Base-by-base conservation (phyloP, 495 filamentous ascomycete species). In the Daldinia concentrica region DNA sequence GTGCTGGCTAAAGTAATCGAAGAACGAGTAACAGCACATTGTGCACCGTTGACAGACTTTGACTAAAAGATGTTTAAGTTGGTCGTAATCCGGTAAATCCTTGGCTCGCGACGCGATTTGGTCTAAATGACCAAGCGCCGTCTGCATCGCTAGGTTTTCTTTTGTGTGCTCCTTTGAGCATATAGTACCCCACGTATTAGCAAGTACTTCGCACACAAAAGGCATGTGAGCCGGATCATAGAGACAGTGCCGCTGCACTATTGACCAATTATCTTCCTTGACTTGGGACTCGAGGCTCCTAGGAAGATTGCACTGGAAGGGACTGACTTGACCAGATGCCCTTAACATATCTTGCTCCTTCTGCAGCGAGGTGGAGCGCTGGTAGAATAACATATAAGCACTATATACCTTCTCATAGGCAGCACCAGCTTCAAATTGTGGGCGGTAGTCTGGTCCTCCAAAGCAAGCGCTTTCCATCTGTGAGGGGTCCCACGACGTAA, bases 381-480 rank as follows among this genome's bases (percentile, higher is more conserved):
- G 91, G 75, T 98, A 99, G 80, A 99, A 98, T 41, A 99, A 85
- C 93, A 98, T 97, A 74, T 99, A 99, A 17, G 94, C 95, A 79
- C 91, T 96, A 82, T 90, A 94, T 7, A 84, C 83, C 76, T 95
- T 97, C 59, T 88, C 86, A 59, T 73, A 86, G 68, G 74, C 79
- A 74, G 76, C 74, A 56, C 71, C 86, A 80, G 66, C 80, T 71
- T 81, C 83, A 58, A 77, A 85, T 58, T 79, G 81, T 5, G 71
- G 39, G 30, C 84, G 81, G 54, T 87, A 87, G 64, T 86, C 88
- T 15, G 79, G 73, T 5, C 95, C 95, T 45, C 95, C 95, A 79
- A 93, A 97, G 76, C 93, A 96, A 17, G 88, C 83, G 62, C 84
- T 85, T 64, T 90, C 87, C 76, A 98, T 93, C 8, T 86, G 85